Conservation (phyloP, 2,329 filamentous ascomycete genomes). For the Xylaria sp. region DNA sequence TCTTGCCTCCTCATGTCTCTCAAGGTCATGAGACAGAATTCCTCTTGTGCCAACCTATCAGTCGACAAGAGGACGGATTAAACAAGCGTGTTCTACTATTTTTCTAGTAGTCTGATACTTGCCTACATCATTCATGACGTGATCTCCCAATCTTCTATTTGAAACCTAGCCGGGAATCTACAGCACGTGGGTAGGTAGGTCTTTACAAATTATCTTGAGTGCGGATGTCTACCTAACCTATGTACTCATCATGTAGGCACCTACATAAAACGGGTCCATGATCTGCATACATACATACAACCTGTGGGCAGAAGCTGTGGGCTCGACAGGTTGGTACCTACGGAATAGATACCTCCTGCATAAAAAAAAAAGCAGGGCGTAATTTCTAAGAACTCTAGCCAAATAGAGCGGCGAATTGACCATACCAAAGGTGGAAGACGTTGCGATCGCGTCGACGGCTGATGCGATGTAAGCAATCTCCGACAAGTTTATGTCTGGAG, state of each 20-base stretch:
- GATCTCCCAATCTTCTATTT: background rate
- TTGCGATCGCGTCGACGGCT: no score
- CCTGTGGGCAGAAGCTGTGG: background rate
- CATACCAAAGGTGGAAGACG: no score
- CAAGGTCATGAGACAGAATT: no score
- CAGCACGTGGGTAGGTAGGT: background rate
- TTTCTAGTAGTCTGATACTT: background rate
- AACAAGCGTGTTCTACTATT: slow-evolving; percentile 4
- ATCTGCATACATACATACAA: background rate
- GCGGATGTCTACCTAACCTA: background rate
- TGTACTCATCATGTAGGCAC: background rate
- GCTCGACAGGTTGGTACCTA: background rate
- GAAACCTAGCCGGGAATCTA: background rate
- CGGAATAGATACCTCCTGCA: no score
- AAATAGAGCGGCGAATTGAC: no score
- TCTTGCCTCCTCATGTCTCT: background rate
- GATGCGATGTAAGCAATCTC: no score
- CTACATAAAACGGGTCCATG: background rate
- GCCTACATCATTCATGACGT: background rate
- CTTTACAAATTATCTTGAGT: background rate
- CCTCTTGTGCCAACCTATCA: no score
- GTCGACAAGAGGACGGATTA: background rate
- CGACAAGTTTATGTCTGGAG: no score
- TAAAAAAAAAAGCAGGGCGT: background rate
- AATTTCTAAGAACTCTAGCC: no score